Conservation (phyloP, 306 rosid species). For the Lablab purpureus region DNA sequence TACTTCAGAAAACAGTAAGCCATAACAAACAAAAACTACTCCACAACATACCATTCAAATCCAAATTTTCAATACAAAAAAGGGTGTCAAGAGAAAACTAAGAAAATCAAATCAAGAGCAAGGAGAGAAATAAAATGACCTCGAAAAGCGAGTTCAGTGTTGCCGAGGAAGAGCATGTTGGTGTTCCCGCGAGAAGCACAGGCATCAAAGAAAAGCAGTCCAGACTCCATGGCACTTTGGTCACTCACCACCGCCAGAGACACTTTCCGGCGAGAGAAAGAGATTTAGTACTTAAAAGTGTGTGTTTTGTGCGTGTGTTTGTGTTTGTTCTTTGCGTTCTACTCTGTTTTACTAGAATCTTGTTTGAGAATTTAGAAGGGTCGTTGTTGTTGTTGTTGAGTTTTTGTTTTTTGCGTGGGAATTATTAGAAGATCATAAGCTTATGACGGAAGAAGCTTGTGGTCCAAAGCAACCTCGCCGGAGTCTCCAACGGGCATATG, state of each 20-base stretch:
- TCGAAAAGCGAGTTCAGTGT: conserved; percentile 67
- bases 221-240: conserved; percentile 62
- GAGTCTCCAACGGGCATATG: conserved; percentile 80
- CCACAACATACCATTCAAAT: neutral
- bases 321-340: neutral
- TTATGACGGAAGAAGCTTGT: conserved; percentile 99
- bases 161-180: conserved; percentile 85
- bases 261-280: conserved; percentile 22
- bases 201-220: conserved; percentile 73
- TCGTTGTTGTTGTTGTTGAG: neutral
- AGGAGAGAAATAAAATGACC: conserved; percentile 47
- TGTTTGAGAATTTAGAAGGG: conserved; percentile 26
- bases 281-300: neutral
- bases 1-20: neutral
- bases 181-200: conserved; percentile 69
- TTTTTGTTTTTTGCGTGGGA: neutral
- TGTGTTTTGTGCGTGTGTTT: neutral
- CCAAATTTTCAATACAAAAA: neutral
- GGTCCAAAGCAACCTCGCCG: conserved; percentile 96
- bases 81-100: neutral
- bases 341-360: conserved; percentile 1
- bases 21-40: neutral
- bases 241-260: conserved; percentile 7
- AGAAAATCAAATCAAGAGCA: neutral
- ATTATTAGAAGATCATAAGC: conserved; percentile 90